Evolutionary conservation across 768 basidiomycete species (phyloP), one percentile per base, ranked within the genome.

Genomic region (Podaxis pistillaris): DNA sequence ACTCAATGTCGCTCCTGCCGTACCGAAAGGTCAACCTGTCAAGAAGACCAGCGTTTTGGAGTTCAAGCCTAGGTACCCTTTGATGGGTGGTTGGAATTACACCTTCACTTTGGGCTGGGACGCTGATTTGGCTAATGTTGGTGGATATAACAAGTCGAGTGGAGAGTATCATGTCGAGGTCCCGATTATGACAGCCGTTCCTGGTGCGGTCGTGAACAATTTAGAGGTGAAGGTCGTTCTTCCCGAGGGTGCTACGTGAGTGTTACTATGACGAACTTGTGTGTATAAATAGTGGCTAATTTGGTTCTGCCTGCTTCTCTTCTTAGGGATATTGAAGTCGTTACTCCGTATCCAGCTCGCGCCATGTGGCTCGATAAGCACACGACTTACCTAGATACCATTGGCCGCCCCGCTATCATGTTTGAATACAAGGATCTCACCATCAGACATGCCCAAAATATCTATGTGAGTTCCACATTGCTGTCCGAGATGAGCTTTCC

Each of bases 21-120:
- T 82, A 5, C 79, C 88, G 3, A 86, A 86, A 68, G 81, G 80
- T n/a, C 75, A 75, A 63, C 80, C 79, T 61, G 75, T 76, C 13
- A 80, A 78, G 60, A 80, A 84, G 49, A 80, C 81, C 68, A 91
- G 91, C 58, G 65, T 89, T 24, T 80, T 99, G 26, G 95, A 98
- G 69, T 72, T 98, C 54, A 82, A 81, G 44, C 96, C 97, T 0
- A 85, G 97, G 50, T 99, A 95, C 74, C 97, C 97, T 36, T 70
- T 99, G 50, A 73, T 98, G 68, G 97, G 97, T 33, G 94, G 96
- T 47, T 99, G 97, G 97, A 98, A 97, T 71, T 98, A 96, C 74
- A 87, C 81, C 47, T 98, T 96, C 78, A 94, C 93, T 4, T 80
- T 98, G 2, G 97, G 97, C 1, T 99, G 91, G 83, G 95, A 98